Evolutionary conservation across 2,329 filamentous ascomycete species (phyloP).

Genomic region (Trichothecium sympodiale): DNA sequence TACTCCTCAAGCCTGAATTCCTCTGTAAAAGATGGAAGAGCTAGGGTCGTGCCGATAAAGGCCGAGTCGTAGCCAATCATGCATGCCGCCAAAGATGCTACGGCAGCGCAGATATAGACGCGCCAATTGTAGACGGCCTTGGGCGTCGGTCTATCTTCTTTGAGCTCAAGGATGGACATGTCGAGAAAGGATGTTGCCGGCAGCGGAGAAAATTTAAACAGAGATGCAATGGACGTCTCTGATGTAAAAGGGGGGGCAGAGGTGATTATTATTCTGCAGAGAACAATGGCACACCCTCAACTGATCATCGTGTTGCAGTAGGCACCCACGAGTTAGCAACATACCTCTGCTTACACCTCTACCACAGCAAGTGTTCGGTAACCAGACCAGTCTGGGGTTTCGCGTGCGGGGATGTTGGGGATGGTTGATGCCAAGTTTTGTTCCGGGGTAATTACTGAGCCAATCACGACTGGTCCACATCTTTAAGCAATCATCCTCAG

Average conservation of each 20-base stretch:
- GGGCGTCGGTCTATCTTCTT: constrained; percentile 47
- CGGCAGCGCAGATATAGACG: constrained; percentile 40
- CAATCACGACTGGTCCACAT: too few relatives aligned
- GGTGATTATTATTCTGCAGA: background rate
- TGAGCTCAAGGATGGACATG: constrained; percentile 37
- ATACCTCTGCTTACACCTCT: too few relatives aligned
- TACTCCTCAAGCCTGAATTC: constrained; percentile 56
- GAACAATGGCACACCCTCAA: background rate
- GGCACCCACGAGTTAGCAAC: background rate
- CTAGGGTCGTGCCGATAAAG: constrained; percentile 14
- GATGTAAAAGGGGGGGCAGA: too few relatives aligned
- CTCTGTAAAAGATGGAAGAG: constrained; percentile 19
- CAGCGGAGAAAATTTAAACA: too few relatives aligned
- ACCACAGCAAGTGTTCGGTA: too few relatives aligned
- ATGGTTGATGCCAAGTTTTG: too few relatives aligned
- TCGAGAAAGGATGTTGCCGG: background rate
- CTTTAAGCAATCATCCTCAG: too few relatives aligned
- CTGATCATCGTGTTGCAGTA: too few relatives aligned
- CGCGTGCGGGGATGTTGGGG: too few relatives aligned
- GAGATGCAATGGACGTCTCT: too few relatives aligned
- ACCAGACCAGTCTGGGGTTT: too few relatives aligned
- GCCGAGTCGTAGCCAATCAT: constrained; percentile 51
- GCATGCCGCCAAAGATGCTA: constrained; percentile 45
- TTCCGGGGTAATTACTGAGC: too few relatives aligned
- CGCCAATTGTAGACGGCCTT: constrained; percentile 50